phyloP scores from a whole-genome alignment of 2,329 filamentous ascomycete genomes.

The Coniella lustricola region DNA sequence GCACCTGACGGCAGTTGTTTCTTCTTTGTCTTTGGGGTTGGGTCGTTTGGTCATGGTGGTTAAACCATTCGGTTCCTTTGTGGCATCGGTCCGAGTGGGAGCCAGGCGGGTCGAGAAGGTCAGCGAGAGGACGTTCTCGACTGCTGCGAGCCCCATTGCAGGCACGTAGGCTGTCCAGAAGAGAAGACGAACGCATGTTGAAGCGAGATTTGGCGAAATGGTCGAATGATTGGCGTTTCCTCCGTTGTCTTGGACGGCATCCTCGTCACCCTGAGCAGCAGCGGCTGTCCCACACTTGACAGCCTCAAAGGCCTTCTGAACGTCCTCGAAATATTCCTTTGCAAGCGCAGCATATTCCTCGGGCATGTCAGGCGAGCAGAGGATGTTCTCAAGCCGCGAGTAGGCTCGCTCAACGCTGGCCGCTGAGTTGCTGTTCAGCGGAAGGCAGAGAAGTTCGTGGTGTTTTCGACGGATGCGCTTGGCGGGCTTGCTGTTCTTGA shows the following conservation, averaged over 20 bases:
- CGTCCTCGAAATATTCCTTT: slow-evolving; percentile 32
- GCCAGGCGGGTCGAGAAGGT: too few relatives aligned
- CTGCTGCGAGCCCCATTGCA: slow-evolving; percentile 31
- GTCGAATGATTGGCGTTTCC: slow-evolving; percentile 30
- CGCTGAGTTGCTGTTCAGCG: slow-evolving; percentile 21
- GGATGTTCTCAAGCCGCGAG: slow-evolving; percentile 35
- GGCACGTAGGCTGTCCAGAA: slow-evolving; percentile 34
- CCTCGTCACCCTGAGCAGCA: slow-evolving; percentile 34
- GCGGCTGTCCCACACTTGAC: slow-evolving; percentile 40
- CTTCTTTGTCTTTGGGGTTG: neutral
- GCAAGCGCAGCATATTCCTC: slow-evolving; percentile 31
- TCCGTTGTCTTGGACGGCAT: slow-evolving; percentile 32
- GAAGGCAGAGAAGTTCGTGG: slow-evolving; percentile 40
- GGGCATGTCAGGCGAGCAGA: slow-evolving; percentile 37
- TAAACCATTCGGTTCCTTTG: too few relatives aligned
- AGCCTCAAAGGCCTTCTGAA: slow-evolving; percentile 40
- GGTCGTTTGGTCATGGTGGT: too few relatives aligned
- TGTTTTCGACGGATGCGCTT: slow-evolving; percentile 4
- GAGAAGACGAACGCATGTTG: slow-evolving; percentile 22
- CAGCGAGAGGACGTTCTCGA: slow-evolving; percentile 23
- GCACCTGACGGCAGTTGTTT: neutral
- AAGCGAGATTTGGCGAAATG: neutral
- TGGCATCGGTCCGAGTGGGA: too few relatives aligned
- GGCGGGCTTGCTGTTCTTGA: neutral
- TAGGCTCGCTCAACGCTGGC: slow-evolving; percentile 34